Percentiles rank a stretch among this genome's conserved stretches.
These are phyloP conservation scores for Auricularia cornea DNA, from an alignment of 768 basidiomycete genomes.

Conservation along the genomic window DNA sequence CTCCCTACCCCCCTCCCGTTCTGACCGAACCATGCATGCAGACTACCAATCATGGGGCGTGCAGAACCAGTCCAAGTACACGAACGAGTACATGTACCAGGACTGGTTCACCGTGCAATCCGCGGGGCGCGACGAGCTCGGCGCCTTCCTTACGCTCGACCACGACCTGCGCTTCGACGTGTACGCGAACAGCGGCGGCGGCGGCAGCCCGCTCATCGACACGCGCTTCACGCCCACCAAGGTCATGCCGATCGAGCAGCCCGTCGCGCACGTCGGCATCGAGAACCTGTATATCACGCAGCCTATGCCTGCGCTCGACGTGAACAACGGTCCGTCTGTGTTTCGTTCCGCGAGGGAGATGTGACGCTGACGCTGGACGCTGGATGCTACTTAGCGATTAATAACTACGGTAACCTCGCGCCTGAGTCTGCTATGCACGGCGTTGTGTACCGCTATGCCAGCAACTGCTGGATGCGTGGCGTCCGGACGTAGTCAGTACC, in stretches of 20 bases:
- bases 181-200: neutral
- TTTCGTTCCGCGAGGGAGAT: neutral
- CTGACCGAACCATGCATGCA: neutral
- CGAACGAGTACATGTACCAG: slow-evolving; percentile 1
- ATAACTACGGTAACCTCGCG: neutral
- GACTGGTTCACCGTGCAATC: neutral
- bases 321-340: neutral
- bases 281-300: neutral
- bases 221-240: neutral
- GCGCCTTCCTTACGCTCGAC: neutral
- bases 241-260: neutral
- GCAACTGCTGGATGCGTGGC: neutral
- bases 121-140: neutral
- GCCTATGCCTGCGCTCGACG: neutral
- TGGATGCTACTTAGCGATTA: too few relatives aligned
- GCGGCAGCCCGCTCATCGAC: neutral
- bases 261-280: neutral
- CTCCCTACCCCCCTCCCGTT: too few relatives aligned
- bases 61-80: neutral
- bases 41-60: neutral
- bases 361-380: too few relatives aligned
- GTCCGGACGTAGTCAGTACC: neutral
- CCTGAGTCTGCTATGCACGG: neutral
- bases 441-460: neutral
- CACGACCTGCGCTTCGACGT: neutral